These are phyloP conservation scores for Craspedostauros australis DNA, from an alignment of 108 stramenopile genomes.

Conservation along the genomic window DNA sequence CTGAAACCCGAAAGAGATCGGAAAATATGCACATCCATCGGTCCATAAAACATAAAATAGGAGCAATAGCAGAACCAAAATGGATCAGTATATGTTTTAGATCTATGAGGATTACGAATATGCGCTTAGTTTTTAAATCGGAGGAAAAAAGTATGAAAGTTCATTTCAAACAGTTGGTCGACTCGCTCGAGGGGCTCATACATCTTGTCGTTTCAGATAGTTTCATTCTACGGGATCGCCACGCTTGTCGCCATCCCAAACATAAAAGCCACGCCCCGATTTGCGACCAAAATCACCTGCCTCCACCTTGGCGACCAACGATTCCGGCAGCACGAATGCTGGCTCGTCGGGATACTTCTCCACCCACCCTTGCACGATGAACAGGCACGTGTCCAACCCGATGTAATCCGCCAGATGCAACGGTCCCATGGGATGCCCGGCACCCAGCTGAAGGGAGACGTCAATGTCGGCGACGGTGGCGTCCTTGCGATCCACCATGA, in stretches of 20 bases:
- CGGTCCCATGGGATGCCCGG: slow-evolving; percentile 99
- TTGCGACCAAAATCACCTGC: slow-evolving; percentile 93
- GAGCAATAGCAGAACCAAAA: too few relatives aligned
- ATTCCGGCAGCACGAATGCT: slow-evolving; percentile 86
- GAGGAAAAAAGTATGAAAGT: too few relatives aligned
- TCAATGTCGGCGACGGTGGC: slow-evolving; percentile 93
- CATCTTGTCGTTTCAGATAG: neutral
- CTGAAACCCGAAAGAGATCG: too few relatives aligned
- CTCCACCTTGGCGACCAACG: slow-evolving; percentile 78
- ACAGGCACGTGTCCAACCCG: slow-evolving; percentile 91
- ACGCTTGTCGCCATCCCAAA: slow-evolving; percentile 83
- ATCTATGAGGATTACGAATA: too few relatives aligned
- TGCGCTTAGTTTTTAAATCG: too few relatives aligned
- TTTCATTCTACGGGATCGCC: slow-evolving; percentile 53
- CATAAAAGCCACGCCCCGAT: slow-evolving; percentile 92
- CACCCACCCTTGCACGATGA: slow-evolving; percentile 81
- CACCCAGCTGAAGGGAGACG: slow-evolving; percentile 93
- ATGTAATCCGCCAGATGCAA: slow-evolving; percentile 93
- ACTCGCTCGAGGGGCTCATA: too few relatives aligned
- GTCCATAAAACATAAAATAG: too few relatives aligned
- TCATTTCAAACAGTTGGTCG: too few relatives aligned
- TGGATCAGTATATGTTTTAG: too few relatives aligned
- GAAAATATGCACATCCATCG: too few relatives aligned
- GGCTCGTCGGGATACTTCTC: slow-evolving; percentile 81
- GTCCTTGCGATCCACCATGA: slow-evolving; percentile 92